A percentile compares a stretch with the other conserved stretches of the same genome.
These are phyloP conservation scores for Hypomontagnella monticulosa DNA, from an alignment of 495 filamentous ascomycete genomes.

Conservation along the genomic window DNA sequence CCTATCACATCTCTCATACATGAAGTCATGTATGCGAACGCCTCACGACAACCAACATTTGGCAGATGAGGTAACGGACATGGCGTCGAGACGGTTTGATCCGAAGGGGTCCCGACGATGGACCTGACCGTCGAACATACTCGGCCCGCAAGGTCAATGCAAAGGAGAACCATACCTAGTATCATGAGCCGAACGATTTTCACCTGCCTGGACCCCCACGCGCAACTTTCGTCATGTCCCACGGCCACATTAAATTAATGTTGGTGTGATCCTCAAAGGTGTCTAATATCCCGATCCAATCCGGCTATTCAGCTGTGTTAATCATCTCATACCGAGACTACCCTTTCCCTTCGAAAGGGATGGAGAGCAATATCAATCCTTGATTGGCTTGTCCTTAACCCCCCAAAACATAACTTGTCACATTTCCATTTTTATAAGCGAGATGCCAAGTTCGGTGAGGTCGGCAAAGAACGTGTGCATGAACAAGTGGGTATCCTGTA, in stretches of 20 bases:
- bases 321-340: conserved; percentile 30
- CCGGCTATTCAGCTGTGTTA: conserved; percentile 33
- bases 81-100: conserved; percentile 25
- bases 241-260: conserved; percentile 22
- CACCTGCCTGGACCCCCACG: conserved; percentile 33
- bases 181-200: neutral
- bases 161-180: conserved; percentile 6
- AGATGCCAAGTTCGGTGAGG: conserved; percentile 38
- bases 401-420: conserved; percentile 28
- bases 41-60: conserved; percentile 21
- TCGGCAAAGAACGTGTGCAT: conserved; percentile 42
- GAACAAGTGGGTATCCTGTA: conserved; percentile 31
- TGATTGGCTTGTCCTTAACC: conserved; percentile 32
- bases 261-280: conserved; percentile 28
- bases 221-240: conserved; percentile 35
- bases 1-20: conserved; percentile 42
- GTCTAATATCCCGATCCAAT: conserved; percentile 40
- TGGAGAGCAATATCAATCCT: conserved; percentile 1
- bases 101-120: conserved; percentile 32
- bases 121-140: conserved; percentile 15
- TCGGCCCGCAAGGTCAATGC: conserved; percentile 33
- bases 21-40: conserved; percentile 34
- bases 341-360: conserved; percentile 16
- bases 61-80: conserved; percentile 13
- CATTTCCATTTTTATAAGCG: conserved; percentile 43